Evolutionary conservation across 306 rosid genomes (phyloP), one percentile per base, ranked within the genome.

Genomic region (Dryas drummondii): DNA sequence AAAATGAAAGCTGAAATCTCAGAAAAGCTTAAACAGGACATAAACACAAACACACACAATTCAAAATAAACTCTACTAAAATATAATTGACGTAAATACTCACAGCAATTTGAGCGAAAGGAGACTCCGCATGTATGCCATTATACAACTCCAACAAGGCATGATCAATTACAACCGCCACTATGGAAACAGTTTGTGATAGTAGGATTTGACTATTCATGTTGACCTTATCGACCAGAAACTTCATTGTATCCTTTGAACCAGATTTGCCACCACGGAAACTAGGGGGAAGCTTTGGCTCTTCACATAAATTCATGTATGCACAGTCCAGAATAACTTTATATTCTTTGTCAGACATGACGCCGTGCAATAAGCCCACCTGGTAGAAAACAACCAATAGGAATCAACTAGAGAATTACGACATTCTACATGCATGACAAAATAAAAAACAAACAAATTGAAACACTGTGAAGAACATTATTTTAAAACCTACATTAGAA

Each of bases 221-320:
- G 82, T 94, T 94, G 86, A 94, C 99, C 96, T 85, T 94, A 78
- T 94, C 99, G 76, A 85, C 97, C 67, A 94, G 88, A 82, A 88
- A 87, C 78, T 71, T 82, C 54, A 94, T 87, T 47, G 96, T 85
- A 72, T 92, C 97, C 79, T 80, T 89, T 11, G 97, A 78, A 76
- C 74, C 91, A 53, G 97, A 84, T 72, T 87, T 82, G 75, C 88
- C 92, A 72, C 91, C 97, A 71, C 97, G 99, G 76, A 94, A 94
- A 81, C 91, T 87, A 50, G 98, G 92, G 72, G 99, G 99, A 84
- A 92, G 97, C 76, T 79, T 86, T 14, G 99, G 97, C 70, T 76
- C 77, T 82, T 94, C 99, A 77, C 83, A 79, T 71, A 94, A 85
- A 82, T 92, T 92, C 88, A 88, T 90, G 81, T 13, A 86, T 11